These are phyloP conservation scores for Colletotrichum tabaci DNA, from an alignment of 2,329 filamentous ascomycete species.

Conservation along the genomic window DNA sequence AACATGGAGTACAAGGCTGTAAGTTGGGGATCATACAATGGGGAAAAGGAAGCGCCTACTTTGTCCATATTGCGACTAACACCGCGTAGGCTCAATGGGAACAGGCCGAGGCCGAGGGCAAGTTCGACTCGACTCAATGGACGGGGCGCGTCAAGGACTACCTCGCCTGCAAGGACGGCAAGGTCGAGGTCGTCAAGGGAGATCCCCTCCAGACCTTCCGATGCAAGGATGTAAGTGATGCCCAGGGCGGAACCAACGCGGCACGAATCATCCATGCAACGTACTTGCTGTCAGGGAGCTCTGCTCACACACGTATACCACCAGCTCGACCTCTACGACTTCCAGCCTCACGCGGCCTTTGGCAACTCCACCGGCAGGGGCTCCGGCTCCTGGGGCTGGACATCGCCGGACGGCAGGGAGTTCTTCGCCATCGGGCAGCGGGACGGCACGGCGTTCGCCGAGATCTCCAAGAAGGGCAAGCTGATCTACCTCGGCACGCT, in stretches of 20 bases:
- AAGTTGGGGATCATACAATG: background rate
- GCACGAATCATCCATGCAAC: no score
- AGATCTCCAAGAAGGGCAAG: constrained; percentile 56
- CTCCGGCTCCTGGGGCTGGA: constrained; percentile 56
- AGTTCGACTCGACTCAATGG: constrained; percentile 53
- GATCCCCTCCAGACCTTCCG: constrained; percentile 60
- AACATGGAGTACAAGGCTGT: constrained; percentile 43
- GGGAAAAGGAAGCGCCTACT: background rate
- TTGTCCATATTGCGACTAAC: background rate
- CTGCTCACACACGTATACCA: constrained; percentile 2
- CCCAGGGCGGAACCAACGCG: background rate
- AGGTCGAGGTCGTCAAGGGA: constrained; percentile 56
- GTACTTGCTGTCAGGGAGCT: background rate
- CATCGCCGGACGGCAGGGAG: constrained; percentile 57
- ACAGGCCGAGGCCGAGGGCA: constrained; percentile 50
- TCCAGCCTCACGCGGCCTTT: constrained; percentile 64
- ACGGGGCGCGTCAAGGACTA: constrained; percentile 44
- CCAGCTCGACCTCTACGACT: constrained; percentile 68
- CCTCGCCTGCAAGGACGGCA: constrained; percentile 55
- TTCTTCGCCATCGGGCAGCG: constrained; percentile 58
- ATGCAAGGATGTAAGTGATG: constrained; percentile 53
- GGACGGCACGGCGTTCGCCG: constrained; percentile 60
- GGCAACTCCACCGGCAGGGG: constrained; percentile 55
- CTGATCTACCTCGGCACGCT: constrained; percentile 59
- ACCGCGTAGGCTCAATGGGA: constrained; percentile 50